A percentile compares a stretch with the other conserved stretches of the same genome.
Conservation (phyloP, 768 basidiomycete genomes). For the Tubosaeta brunneosetosa region DNA sequence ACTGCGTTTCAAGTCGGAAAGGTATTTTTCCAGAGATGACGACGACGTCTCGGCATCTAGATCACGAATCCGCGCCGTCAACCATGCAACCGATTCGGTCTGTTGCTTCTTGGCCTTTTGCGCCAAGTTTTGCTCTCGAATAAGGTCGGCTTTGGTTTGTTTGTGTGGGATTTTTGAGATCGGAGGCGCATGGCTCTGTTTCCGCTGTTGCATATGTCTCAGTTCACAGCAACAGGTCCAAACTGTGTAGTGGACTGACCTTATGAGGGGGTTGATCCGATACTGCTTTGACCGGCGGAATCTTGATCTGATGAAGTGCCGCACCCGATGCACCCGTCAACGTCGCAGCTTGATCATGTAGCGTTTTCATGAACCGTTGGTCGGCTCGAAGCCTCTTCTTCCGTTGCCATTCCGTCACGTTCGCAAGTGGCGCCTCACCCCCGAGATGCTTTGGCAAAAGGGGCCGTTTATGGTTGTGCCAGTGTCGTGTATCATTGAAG, state of each 20-base stretch:
- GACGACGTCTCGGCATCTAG: conserved; percentile 20
- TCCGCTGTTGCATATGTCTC: conserved; percentile 8
- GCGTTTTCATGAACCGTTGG: conserved; percentile 54
- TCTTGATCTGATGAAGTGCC: conserved; percentile 48
- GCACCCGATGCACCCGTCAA: conserved; percentile 60
- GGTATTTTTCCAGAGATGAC: conserved; percentile 26
- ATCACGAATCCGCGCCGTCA: conserved; percentile 43
- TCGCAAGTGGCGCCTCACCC: conserved; percentile 34
- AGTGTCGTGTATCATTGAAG: conserved; percentile 53
- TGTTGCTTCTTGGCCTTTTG: conserved; percentile 42
- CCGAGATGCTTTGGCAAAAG: conserved; percentile 54
- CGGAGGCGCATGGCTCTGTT: conserved; percentile 10
- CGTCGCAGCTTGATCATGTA: conserved; percentile 58
- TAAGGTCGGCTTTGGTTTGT: conserved; percentile 35
- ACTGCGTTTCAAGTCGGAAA: conserved; percentile 43
- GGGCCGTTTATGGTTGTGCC: conserved; percentile 49
- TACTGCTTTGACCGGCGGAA: conserved; percentile 36
- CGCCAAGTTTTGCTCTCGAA: conserved; percentile 42
- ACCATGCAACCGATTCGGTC: conserved; percentile 45
- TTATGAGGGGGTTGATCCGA: conserved; percentile 10
- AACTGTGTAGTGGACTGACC: conserved; percentile 1
- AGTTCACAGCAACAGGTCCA: background rate
- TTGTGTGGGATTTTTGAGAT: conserved; percentile 28
- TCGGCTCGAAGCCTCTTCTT: conserved; percentile 36
- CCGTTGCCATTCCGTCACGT: conserved; percentile 33